Conservation (phyloP, 768 basidiomycete species). For the Podaxis rugospora region DNA sequence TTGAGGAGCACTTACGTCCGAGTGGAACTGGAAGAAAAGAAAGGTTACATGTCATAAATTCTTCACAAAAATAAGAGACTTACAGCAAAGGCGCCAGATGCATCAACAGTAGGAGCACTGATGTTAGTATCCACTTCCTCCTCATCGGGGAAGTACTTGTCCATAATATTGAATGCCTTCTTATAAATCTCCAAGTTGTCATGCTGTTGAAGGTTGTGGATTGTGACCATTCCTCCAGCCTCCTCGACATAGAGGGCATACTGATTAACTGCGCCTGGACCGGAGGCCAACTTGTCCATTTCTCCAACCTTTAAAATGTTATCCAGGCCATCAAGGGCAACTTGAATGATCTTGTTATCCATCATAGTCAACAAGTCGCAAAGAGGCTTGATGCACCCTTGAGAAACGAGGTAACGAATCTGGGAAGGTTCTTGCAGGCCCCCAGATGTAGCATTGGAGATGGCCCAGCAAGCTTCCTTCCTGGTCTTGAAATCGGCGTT, state of each 20-base stretch:
- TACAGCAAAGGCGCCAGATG: slow-evolving; percentile 72
- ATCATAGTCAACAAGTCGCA: slow-evolving; percentile 96
- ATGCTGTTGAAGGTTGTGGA: slow-evolving; percentile 98
- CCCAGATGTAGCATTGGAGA: slow-evolving; percentile 98
- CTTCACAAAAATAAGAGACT: slow-evolving; percentile 21
- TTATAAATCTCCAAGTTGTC: slow-evolving; percentile 99
- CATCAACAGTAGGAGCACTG: slow-evolving; percentile 69
- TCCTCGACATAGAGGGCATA: slow-evolving; percentile 96
- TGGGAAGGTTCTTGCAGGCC: slow-evolving; percentile 94
- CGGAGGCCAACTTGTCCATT: slow-evolving; percentile 80
- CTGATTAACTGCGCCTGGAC: slow-evolving; percentile 82
- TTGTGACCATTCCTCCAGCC: slow-evolving; percentile 97
- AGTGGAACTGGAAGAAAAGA: slow-evolving; percentile 59
- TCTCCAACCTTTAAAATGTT: slow-evolving; percentile 98
- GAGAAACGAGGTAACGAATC: slow-evolving; percentile 95
- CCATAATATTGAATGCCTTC: slow-evolving; percentile 98
- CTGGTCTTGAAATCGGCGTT: slow-evolving; percentile 99
- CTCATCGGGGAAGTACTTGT: slow-evolving; percentile 98
- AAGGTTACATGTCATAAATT: neutral
- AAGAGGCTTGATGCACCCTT: slow-evolving; percentile 98
- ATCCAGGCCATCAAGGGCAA: slow-evolving; percentile 95
- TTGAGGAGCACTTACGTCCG: slow-evolving; percentile 82
- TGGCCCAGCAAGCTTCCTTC: slow-evolving; percentile 99
- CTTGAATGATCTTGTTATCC: slow-evolving; percentile 99
- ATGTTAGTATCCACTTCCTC: slow-evolving; percentile 88